Percentiles rank a stretch among this genome's conserved stretches.
Conservation (phyloP, 2,329 filamentous ascomycete genomes). For the Botryotinia convoluta region DNA sequence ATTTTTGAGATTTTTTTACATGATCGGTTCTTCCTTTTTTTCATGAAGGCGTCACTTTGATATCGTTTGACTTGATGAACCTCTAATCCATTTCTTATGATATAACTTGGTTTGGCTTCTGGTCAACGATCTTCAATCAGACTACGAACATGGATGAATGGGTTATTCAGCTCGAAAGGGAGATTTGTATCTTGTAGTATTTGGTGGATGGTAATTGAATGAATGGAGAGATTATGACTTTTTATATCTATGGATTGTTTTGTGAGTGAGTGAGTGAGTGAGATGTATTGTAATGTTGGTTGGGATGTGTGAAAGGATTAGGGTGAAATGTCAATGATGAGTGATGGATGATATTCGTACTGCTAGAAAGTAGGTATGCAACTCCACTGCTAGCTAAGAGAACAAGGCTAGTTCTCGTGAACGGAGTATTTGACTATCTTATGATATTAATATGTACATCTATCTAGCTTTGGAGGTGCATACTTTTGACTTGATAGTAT, state of each 20-base stretch:
- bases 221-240: slow-evolving; percentile 31
- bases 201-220: slow-evolving; percentile 34
- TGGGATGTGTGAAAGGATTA: no score
- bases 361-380: background rate
- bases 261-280: no score
- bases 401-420: no score
- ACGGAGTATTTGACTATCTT: no score
- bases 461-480: no score
- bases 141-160: slow-evolving; percentile 16
- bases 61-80: slow-evolving; percentile 26
- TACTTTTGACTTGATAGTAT: no score
- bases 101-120: slow-evolving; percentile 13
- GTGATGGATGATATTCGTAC: no score
- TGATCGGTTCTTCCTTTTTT: slow-evolving; percentile 32
- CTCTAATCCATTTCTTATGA: background rate
- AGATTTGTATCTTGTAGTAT: slow-evolving; percentile 37
- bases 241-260: background rate
- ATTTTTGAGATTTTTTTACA: slow-evolving; percentile 39
- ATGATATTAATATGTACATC: no score
- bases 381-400: background rate
- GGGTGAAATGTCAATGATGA: no score
- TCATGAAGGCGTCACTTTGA: slow-evolving; percentile 31
- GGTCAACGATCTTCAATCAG: background rate
- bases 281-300: no score
- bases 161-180: slow-evolving; percentile 6